These are phyloP conservation scores for Paralagenidium karlingii DNA, from an alignment of 352 stramenopile species.

Conservation along the genomic window DNA sequence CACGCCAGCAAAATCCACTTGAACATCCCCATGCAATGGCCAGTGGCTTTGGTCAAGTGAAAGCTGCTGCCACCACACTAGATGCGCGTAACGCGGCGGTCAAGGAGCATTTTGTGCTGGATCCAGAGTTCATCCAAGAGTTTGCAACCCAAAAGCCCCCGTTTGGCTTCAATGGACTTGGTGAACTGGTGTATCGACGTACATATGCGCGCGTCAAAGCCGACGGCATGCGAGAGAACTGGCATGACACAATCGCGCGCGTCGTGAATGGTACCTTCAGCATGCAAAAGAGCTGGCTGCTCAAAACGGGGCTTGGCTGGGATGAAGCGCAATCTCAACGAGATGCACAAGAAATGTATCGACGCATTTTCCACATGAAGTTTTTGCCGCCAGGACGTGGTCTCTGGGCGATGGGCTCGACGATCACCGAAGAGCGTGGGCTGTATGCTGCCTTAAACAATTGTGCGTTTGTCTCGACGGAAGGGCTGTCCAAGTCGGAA, in stretches of 20 bases:
- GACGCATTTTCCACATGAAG: conserved; percentile 90
- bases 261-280: conserved; percentile 91
- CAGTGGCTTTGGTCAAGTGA: too few species aligned
- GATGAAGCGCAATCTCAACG: conserved; percentile 33
- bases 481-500: conserved; percentile 34
- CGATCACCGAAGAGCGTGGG: conserved; percentile 80
- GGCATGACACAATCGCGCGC: conserved; percentile 86
- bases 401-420: conserved; percentile 90
- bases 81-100: too few species aligned
- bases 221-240: conserved; percentile 75
- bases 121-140: conserved; percentile 38
- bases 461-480: conserved; percentile 89
- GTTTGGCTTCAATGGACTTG: conserved; percentile 91
- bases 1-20: too few species aligned
- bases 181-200: conserved; percentile 87
- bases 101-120: too few species aligned
- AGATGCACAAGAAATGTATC: conserved; percentile 84
- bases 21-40: too few species aligned
- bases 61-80: too few species aligned
- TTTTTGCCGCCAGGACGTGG: conserved; percentile 87
- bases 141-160: conserved; percentile 41
- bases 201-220: conserved; percentile 83
- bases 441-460: conserved; percentile 89
- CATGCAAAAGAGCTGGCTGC: conserved; percentile 86
- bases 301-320: conserved; percentile 39